Conservation (phyloP, 1,139 yeast species). For the Hyphopichia pseudoburtonii region DNA sequence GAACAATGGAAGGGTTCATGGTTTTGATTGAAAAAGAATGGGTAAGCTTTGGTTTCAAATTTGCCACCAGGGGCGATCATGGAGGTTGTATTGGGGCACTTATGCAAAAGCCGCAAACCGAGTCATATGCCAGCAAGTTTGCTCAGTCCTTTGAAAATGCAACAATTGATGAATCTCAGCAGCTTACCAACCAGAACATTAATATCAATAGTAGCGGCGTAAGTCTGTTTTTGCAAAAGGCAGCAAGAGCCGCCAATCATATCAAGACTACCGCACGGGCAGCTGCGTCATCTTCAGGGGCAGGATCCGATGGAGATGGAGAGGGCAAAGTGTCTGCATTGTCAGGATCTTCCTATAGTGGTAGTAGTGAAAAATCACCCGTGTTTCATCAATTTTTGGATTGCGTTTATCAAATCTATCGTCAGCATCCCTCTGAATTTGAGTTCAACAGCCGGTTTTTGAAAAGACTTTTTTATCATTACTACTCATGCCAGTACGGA, state of each 20-base stretch:
- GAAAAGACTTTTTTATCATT: conserved; percentile 79
- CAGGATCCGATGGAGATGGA: conserved; percentile 10
- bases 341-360: conserved; percentile 29
- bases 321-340: conserved; percentile 14
- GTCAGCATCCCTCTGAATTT: conserved; percentile 71
- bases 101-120: conserved; percentile 14
- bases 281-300: conserved; percentile 21
- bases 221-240: conserved; percentile 36
- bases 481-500: conserved; percentile 94
- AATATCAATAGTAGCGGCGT: conserved; percentile 4
- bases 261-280: conserved; percentile 37
- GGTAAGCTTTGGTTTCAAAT: conserved; percentile 92
- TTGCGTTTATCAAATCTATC: conserved; percentile 74
- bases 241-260: conserved; percentile 47
- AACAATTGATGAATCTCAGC: conserved; percentile 8
- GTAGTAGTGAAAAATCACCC: conserved; percentile 66
- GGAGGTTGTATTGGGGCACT: conserved; percentile 50
- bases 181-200: conserved; percentile 7
- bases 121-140: conserved; percentile 10
- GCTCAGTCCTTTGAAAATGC: conserved; percentile 7
- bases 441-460: conserved; percentile 89
- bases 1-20: conserved; percentile 87
- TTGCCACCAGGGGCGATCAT: conserved; percentile 81
- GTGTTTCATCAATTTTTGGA: conserved; percentile 92
- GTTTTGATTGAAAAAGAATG: conserved; percentile 89